Evolutionary conservation across 495 filamentous ascomycete species (phyloP).

Genomic region (Copromyces sp.): DNA sequence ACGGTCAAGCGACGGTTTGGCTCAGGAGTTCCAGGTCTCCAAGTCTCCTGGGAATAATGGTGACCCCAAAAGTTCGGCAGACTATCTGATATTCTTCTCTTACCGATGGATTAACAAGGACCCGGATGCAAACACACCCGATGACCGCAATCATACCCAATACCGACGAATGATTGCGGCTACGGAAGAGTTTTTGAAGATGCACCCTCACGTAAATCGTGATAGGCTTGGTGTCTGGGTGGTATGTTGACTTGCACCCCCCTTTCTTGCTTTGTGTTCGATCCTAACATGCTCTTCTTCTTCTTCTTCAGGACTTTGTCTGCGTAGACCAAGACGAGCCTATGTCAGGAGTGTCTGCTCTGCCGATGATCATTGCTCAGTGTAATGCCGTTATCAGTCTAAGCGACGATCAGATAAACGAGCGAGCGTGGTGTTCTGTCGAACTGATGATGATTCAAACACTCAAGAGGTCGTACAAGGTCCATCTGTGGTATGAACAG

Average conservation of each 20-base stretch:
- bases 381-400: constrained; percentile 21
- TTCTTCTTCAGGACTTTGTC: constrained; percentile 12
- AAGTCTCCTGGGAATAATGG: neutral
- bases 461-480: constrained; percentile 2
- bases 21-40: neutral
- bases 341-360: constrained; percentile 10
- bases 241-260: constrained; percentile 2
- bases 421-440: constrained; percentile 18
- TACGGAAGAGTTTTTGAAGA: constrained; percentile 10
- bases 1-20: constrained; percentile 12
- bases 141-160: constrained; percentile 14
- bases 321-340: constrained; percentile 21
- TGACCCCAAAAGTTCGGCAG: neutral
- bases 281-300: neutral
- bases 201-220: constrained; percentile 5
- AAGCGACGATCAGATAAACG: constrained; percentile 7
- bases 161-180: constrained; percentile 15
- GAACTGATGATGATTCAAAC: constrained; percentile 11
- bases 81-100: constrained; percentile 20
- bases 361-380: constrained; percentile 18
- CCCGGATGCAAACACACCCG: constrained; percentile 2
- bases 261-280: neutral
- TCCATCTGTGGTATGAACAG: constrained; percentile 19
- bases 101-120: constrained; percentile 17
- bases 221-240: constrained; percentile 17